A percentile compares a stretch with the other conserved stretches of the same genome.
Evolutionary conservation across 345 rosid genomes (phyloP).

Genomic region (Tarenaya hassleriana): DNA sequence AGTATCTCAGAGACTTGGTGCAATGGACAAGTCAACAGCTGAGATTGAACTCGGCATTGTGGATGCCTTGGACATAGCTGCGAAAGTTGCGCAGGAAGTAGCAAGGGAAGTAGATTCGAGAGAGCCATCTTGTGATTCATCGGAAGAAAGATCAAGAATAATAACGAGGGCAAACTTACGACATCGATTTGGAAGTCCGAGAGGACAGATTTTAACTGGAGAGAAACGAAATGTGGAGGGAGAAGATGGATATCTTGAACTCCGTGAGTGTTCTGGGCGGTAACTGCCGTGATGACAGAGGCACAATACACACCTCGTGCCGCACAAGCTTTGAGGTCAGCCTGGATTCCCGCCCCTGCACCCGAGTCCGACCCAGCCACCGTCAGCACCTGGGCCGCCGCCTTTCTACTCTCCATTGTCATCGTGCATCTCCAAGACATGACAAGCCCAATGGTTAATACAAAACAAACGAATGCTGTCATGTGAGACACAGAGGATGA

Average conservation of each 20-base stretch:
- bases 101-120: conserved; percentile 70
- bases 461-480: too few relatives aligned
- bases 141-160: conserved; percentile 17
- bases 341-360: conserved; percentile 93
- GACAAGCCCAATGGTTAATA: too few relatives aligned
- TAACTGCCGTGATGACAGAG: conserved; percentile 78
- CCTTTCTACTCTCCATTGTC: conserved; percentile 16
- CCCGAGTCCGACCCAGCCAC: conserved; percentile 97
- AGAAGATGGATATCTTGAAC: conserved; percentile 58
- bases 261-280: conserved; percentile 86
- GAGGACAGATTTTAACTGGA: conserved; percentile 80
- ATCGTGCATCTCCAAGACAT: neutral
- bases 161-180: conserved; percentile 36
- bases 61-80: conserved; percentile 91
- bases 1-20: conserved; percentile 34
- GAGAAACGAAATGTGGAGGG: conserved; percentile 53
- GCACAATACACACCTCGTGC: conserved; percentile 92
- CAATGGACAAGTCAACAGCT: conserved; percentile 37
- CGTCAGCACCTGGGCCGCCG: conserved; percentile 48
- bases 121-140: conserved; percentile 60
- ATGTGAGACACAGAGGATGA: too few relatives aligned
- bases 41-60: conserved; percentile 70
- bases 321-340: conserved; percentile 88
- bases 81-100: conserved; percentile 88
- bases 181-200: conserved; percentile 92